Conservation (phyloP, 495 filamentous ascomycete genomes). For the Podospora australis region DNA sequence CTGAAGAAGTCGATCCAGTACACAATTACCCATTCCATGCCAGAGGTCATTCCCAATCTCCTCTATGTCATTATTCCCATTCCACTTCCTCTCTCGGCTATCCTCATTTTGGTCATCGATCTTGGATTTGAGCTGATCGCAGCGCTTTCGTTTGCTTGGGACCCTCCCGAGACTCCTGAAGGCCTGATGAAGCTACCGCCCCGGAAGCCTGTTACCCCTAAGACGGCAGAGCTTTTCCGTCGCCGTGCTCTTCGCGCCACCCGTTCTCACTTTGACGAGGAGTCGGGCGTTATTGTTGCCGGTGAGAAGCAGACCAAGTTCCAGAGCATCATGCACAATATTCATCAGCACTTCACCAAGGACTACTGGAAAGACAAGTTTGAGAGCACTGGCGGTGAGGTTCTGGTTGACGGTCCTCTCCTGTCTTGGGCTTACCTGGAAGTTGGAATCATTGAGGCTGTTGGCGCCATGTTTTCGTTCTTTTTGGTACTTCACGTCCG, state of each 20-base stretch:
- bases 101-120: slow-evolving; percentile 19
- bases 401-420: slow-evolving; percentile 25
- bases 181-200: slow-evolving; percentile 28
- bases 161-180: slow-evolving; percentile 15
- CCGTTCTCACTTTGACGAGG: slow-evolving; percentile 22
- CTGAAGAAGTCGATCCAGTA: slow-evolving; percentile 52
- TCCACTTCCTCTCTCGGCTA: slow-evolving; percentile 12
- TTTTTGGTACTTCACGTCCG: slow-evolving; percentile 11
- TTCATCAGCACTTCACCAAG: slow-evolving; percentile 15
- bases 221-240: slow-evolving; percentile 24
- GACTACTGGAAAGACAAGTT: slow-evolving; percentile 25
- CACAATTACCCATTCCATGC: slow-evolving; percentile 15
- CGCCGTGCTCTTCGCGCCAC: slow-evolving; percentile 21
- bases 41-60: slow-evolving; percentile 16
- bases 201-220: slow-evolving; percentile 25
- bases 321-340: slow-evolving; percentile 10
- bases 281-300: slow-evolving; percentile 18
- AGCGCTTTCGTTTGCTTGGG: slow-evolving; percentile 17
- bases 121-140: slow-evolving; percentile 17
- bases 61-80: slow-evolving; percentile 17
- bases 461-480: slow-evolving; percentile 12
- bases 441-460: slow-evolving; percentile 14
- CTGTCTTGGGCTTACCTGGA: slow-evolving; percentile 20
- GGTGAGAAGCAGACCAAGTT: slow-evolving; percentile 17
- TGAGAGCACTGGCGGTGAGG: slow-evolving; percentile 25